Conservation (phyloP, 768 basidiomycete species). For the Lentinula raphanica region DNA sequence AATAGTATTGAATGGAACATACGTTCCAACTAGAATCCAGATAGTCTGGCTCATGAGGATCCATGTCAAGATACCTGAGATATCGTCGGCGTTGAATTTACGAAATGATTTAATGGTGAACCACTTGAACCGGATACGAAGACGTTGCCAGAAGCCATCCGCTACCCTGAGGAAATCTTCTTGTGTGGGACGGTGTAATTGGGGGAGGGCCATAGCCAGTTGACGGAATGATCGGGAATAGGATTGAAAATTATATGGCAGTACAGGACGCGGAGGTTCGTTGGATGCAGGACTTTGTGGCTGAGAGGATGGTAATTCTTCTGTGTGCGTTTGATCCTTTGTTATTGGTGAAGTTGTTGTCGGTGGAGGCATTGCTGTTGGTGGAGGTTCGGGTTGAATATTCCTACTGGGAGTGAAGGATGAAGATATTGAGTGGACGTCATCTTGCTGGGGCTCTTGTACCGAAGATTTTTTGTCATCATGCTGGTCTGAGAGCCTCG, state of each 20-base stretch:
- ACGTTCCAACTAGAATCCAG: slow-evolving; percentile 96
- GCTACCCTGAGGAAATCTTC: slow-evolving; percentile 88
- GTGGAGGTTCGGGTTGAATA: not conserved
- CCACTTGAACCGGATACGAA: slow-evolving; percentile 94
- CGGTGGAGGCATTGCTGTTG: not conserved
- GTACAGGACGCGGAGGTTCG: slow-evolving; percentile 11
- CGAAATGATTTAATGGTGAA: slow-evolving; percentile 93
- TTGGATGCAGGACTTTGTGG: not conserved
- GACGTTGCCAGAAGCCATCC: slow-evolving; percentile 85
- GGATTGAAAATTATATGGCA: slow-evolving; percentile 48
- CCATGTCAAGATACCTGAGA: slow-evolving; percentile 94
- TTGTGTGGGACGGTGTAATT: slow-evolving; percentile 72
- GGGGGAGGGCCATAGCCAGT: slow-evolving; percentile 75
- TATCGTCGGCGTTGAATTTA: slow-evolving; percentile 93
- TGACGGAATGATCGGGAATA: slow-evolving; percentile 79
- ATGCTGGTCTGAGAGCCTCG: not conserved
- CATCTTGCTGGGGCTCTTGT: not conserved
- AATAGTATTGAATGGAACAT: slow-evolving; percentile 24
- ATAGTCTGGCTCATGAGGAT: slow-evolving; percentile 92
- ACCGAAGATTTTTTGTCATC: not conserved
- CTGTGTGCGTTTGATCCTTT: not conserved
- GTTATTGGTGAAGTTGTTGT: too few relatives aligned
- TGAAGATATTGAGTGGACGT: not conserved
- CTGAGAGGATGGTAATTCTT: not conserved
- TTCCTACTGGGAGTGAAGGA: not conserved